A percentile compares a stretch with the other conserved stretches of the same genome.
phyloP scores from a whole-genome alignment of 2,329 filamentous ascomycete species.

The Diaporthe sp. region DNA sequence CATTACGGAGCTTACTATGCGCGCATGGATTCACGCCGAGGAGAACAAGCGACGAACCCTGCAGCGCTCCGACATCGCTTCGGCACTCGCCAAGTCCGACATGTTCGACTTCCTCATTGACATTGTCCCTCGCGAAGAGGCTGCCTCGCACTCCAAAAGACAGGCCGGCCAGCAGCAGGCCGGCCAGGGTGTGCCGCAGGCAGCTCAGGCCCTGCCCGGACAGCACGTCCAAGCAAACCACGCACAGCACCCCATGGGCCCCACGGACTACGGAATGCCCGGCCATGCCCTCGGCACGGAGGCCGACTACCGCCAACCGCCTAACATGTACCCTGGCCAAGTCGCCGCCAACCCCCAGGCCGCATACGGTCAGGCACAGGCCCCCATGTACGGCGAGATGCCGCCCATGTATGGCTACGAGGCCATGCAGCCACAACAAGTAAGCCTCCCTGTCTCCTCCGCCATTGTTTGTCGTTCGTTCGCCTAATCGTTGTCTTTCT shows the following conservation, averaged over 20 bases:
- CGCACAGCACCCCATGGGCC: conserved; percentile 67
- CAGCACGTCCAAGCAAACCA: conserved; percentile 70
- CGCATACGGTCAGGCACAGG: conserved; percentile 82
- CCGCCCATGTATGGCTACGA: conserved; percentile 89
- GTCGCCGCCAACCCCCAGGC: conserved; percentile 79
- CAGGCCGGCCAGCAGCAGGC: conserved; percentile 63
- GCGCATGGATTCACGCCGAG: conserved; percentile 98
- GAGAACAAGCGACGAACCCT: conserved; percentile 98
- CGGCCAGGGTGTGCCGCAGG: conserved; percentile 56
- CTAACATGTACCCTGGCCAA: conserved; percentile 84
- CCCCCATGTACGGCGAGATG: conserved; percentile 84
- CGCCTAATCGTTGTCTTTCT: conserved; percentile 39
- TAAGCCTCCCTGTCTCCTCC: conserved; percentile 57
- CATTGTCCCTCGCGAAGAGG: conserved; percentile 96
- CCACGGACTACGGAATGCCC: conserved; percentile 71
- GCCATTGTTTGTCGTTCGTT: conserved; percentile 18
- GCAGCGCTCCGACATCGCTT: conserved; percentile 96
- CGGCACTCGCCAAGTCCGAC: conserved; percentile 94
- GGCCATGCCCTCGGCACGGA: conserved; percentile 75
- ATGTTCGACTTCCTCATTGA: conserved; percentile 99
- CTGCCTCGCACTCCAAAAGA: conserved; percentile 86
- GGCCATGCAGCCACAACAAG: conserved; percentile 85
- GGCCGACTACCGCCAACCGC: conserved; percentile 83
- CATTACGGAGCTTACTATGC: conserved; percentile 98
- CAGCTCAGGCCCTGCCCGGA: conserved; percentile 65